phyloP scores from a whole-genome alignment of 768 basidiomycete species.

The Sarcodon sp. region DNA sequence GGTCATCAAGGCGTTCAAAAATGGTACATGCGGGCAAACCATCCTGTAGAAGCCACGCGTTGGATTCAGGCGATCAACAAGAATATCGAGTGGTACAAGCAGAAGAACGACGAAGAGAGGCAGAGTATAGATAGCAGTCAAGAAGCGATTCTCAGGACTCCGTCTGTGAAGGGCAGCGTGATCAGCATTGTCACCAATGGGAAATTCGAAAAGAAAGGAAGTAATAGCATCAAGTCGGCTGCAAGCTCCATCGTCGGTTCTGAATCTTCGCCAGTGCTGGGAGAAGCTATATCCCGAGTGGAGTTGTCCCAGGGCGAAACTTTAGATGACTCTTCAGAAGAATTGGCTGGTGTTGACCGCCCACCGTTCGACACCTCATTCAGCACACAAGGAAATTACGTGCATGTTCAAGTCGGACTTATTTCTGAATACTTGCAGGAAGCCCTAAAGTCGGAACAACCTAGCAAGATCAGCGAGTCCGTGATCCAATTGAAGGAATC shows the following conservation, averaged over 20 bases:
- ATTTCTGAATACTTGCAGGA: constrained; percentile 47
- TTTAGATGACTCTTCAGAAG: constrained; percentile 28
- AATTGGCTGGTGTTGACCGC: constrained; percentile 18
- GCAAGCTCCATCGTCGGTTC: constrained; percentile 13
- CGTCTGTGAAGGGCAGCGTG: constrained; percentile 5
- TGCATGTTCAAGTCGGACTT: constrained; percentile 68
- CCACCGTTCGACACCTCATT: constrained; percentile 51
- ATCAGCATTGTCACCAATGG: constrained; percentile 2
- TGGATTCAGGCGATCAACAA: constrained; percentile 72
- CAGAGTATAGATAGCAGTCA: constrained; percentile 35
- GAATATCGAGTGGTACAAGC: constrained; percentile 60
- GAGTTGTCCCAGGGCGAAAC: constrained; percentile 14
- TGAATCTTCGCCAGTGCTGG: neutral
- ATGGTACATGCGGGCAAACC: constrained; percentile 78
- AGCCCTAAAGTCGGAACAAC: constrained; percentile 18
- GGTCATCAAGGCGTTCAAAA: constrained; percentile 41
- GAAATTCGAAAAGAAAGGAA: constrained; percentile 1
- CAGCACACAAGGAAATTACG: constrained; percentile 57
- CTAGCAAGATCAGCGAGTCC: constrained; percentile 8
- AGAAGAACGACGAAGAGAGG: constrained; percentile 21
- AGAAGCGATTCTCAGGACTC: constrained; percentile 12
- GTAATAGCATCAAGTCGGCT: constrained; percentile 6
- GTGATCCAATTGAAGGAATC: constrained; percentile 27
- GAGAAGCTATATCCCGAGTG: constrained; percentile 2
- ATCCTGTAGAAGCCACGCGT: constrained; percentile 79